These are phyloP conservation scores for Candida dubliniensis DNA, from an alignment of 1,139 yeast genomes.

Conservation along the genomic window DNA sequence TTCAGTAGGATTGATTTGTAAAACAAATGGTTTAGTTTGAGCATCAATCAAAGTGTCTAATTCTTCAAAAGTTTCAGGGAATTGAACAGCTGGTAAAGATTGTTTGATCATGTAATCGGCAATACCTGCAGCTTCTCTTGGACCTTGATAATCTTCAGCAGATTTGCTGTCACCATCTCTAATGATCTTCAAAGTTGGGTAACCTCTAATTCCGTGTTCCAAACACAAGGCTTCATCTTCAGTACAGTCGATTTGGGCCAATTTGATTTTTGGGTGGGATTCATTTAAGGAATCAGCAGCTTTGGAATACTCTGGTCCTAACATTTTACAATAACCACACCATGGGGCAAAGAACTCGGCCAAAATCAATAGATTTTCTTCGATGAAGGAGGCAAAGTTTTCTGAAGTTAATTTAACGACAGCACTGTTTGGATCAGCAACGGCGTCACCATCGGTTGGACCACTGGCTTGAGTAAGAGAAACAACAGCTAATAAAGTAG, in stretches of 20 bases:
- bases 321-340: conserved; percentile 97
- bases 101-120: conserved; percentile 78
- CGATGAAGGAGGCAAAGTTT: conserved; percentile 62
- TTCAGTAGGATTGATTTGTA: conserved; percentile 46
- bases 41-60: conserved; percentile 50
- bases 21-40: conserved; percentile 53
- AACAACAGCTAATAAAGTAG: conserved; percentile 40
- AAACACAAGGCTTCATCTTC: conserved; percentile 80
- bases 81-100: conserved; percentile 75
- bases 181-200: conserved; percentile 88
- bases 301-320: conserved; percentile 85
- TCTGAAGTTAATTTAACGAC: conserved; percentile 74
- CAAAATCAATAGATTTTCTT: conserved; percentile 74
- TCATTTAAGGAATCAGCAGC: conserved; percentile 79
- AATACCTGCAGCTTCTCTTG: conserved; percentile 79
- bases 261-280: conserved; percentile 58
- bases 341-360: conserved; percentile 99
- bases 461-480: conserved; percentile 37
- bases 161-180: conserved; percentile 59
- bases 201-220: conserved; percentile 76
- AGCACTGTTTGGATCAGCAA: conserved; percentile 80
- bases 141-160: conserved; percentile 73
- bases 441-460: conserved; percentile 57
- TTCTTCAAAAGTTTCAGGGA: conserved; percentile 47
- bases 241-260: conserved; percentile 94